A percentile compares a stretch with the other conserved stretches of the same genome.
These are phyloP conservation scores for Akanthomyces muscarius DNA, from an alignment of 2,329 filamentous ascomycete species.

Conservation along the genomic window DNA sequence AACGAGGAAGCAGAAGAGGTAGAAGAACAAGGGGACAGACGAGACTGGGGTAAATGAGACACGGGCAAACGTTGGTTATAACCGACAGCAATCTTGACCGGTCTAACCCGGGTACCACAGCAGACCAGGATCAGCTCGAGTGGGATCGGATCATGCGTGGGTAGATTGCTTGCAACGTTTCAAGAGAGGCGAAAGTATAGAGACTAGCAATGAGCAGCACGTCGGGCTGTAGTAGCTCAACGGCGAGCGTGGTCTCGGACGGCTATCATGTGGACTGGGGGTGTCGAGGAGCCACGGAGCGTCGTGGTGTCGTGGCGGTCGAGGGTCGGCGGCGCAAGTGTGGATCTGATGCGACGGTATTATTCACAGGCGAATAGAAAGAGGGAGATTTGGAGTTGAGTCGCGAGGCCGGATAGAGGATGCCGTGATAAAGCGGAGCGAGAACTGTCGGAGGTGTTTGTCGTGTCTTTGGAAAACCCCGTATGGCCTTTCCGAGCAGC, in stretches of 20 bases:
- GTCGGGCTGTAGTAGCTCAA: constrained; percentile 8
- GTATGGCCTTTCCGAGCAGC: not conserved
- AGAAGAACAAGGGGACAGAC: not conserved
- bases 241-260: not conserved
- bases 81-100: not conserved
- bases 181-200: not conserved
- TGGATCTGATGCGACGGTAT: constrained; percentile 3
- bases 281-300: not conserved
- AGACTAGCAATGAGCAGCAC: not conserved
- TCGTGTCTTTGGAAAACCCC: not conserved
- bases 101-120: not conserved
- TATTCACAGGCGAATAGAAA: not conserved
- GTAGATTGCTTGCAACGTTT: constrained; percentile 1
- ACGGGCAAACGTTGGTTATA: not conserved
- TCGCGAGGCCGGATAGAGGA: not conserved
- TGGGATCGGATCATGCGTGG: not conserved
- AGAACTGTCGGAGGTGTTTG: not conserved
- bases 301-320: not conserved
- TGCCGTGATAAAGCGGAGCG: constrained; percentile 9
- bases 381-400: not conserved
- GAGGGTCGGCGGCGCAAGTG: not conserved
- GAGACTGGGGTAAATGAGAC: not conserved
- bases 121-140: not conserved
- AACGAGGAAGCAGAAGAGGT: not conserved
- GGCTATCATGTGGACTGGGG: constrained; percentile 5